Base-by-base conservation (phyloP, 352 stramenopile genomes). In the Globisporangium polare region DNA sequence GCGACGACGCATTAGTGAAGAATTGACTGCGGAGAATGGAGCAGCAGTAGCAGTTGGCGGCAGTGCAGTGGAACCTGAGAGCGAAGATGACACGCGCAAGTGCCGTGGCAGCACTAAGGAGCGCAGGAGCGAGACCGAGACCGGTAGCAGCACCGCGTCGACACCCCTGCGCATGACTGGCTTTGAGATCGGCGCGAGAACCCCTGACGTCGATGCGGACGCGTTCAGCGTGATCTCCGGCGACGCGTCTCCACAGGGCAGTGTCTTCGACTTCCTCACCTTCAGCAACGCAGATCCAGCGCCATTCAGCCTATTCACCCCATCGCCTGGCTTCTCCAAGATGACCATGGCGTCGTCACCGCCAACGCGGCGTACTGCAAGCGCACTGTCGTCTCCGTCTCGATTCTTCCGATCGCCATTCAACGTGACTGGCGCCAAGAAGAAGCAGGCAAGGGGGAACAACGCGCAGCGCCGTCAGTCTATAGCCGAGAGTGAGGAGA, bases 371-470 rank as follows among this genome's bases (percentile, higher is more conserved):
- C 63, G 66, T 15, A 47, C 59, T 17, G 68, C 66, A 2, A 85
- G 66, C 45, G 53, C 62, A 0, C 52, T 73, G 12, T 74, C 65
- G 27, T 94, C 83, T 2, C 86, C 86, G 5, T 92, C 86, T 13
- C 72, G 62, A 20, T 94, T 92, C 66, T 90, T 94, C 56, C 82
- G 83, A 18, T 92, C 83, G 22, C 83, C 86, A 10, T 67, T 81
- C 41, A 70, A 58, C 39, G 58, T 65, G 5, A 71, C 62, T 8
- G 69, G 56, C 5, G 56, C 67, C 7, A 63, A 66, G 27, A 62
- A 60, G 18, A 63, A 46, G n/a, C 51, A 50, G n/a, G 17, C 57
- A 12, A 47, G 55, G 49, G 63, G 24, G 50, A 68, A 13, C n/a
- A 68, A 13, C 20, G 33, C 18, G 15, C 66, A 33, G 4, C 57